Conservation (phyloP, 163 green algal genomes). For the Scenedesmus sp. region DNA sequence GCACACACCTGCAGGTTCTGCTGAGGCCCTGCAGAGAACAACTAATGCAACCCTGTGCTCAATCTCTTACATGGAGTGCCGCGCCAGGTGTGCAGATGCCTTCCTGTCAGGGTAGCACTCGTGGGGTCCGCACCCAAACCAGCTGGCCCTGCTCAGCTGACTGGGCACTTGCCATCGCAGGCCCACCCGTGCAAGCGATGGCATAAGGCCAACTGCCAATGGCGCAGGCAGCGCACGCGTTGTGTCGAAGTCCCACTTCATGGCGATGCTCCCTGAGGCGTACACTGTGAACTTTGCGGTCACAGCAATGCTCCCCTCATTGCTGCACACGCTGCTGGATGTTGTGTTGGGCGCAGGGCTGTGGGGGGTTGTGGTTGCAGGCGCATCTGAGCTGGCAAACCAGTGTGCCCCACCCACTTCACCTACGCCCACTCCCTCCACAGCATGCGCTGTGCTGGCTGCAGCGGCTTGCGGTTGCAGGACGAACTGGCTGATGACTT, state of each 20-base stretch:
- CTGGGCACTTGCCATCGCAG: constrained; percentile 34
- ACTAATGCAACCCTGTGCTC: background rate
- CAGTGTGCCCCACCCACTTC: constrained; percentile 77
- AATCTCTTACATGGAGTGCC: constrained; percentile 47
- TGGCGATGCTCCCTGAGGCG: constrained; percentile 50
- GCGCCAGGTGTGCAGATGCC: constrained; percentile 59
- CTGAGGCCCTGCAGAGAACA: too few relatives aligned
- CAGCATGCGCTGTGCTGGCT: background rate
- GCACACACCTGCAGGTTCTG: background rate
- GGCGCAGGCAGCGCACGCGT: constrained; percentile 68
- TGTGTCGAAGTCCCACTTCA: constrained; percentile 76
- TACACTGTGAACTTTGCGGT: constrained; percentile 54
- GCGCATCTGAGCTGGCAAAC: constrained; percentile 52
- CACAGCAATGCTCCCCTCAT: constrained; percentile 61
- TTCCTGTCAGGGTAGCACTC: constrained; percentile 93
- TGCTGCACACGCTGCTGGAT: background rate
- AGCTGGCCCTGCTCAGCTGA: constrained; percentile 64
- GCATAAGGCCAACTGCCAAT: constrained; percentile 62
- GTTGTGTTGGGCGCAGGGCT: too few relatives aligned
- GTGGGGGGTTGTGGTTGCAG: background rate
- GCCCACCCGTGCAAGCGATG: constrained; percentile 76
- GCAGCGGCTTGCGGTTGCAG: background rate
- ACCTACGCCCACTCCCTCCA: constrained; percentile 56
- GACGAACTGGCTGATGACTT: constrained; percentile 22
- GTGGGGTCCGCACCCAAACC: constrained; percentile 88